phyloP scores from a whole-genome alignment of 1,139 yeast species.

The Geotrichum siamense region DNA sequence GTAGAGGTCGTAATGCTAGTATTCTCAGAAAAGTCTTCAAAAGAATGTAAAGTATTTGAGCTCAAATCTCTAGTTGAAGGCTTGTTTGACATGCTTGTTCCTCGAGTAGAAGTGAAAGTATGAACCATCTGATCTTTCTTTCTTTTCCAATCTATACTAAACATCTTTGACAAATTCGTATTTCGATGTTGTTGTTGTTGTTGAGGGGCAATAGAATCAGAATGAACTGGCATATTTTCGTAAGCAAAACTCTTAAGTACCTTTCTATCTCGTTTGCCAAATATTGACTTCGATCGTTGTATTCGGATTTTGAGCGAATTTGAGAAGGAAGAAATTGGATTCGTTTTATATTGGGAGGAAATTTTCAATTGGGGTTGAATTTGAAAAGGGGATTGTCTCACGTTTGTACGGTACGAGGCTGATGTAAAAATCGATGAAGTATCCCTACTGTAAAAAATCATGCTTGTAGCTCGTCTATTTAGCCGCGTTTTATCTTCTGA shows the following conservation, averaged over 20 bases:
- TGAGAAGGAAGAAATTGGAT: not conserved
- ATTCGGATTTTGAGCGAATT: not conserved
- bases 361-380: not conserved
- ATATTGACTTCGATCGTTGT: not conserved
- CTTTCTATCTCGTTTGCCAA: not conserved
- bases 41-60: too few relatives aligned
- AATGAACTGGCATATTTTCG: slow-evolving; percentile 1
- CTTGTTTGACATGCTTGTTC: too few relatives aligned
- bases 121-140: not conserved
- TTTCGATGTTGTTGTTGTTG: not conserved
- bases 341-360: slow-evolving; percentile 3
- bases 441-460: not conserved
- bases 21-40: too few relatives aligned
- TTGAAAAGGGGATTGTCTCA: not conserved
- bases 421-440: too few relatives aligned
- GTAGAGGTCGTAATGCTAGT: not conserved
- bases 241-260: slow-evolving; percentile 3
- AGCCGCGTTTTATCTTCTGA: not conserved
- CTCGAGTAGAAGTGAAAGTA: not conserved
- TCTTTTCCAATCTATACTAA: not conserved
- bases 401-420: too few relatives aligned
- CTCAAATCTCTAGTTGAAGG: too few relatives aligned
- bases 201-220: not conserved
- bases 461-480: not conserved
- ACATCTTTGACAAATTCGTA: not conserved